Percentiles rank a stretch among this genome's conserved stretches.
Conservation (phyloP, 2,329 filamentous ascomycete genomes). For the Aspergillus neotritici region DNA sequence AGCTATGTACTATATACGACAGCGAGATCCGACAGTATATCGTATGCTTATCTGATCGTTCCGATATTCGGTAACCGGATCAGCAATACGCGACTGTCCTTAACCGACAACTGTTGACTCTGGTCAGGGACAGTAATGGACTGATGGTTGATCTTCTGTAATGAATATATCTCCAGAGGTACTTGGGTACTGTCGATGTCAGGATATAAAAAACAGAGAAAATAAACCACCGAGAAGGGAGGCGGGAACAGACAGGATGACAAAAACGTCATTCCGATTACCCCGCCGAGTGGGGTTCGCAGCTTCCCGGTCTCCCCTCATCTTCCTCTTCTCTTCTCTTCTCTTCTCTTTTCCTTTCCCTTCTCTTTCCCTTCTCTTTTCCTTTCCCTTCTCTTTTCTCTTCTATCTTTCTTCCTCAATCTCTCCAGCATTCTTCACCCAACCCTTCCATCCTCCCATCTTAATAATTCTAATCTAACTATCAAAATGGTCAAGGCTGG, state of each 20-base stretch:
- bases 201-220: too few relatives aligned
- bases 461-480: slow-evolving; percentile 40
- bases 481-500: slow-evolving; percentile 98
- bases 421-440: slow-evolving; percentile 6
- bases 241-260: slow-evolving; percentile 5
- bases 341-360: slow-evolving; percentile 5
- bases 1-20: too few relatives aligned
- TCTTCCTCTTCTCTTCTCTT: background rate
- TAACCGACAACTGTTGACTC: too few relatives aligned
- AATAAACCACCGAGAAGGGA: too few relatives aligned
- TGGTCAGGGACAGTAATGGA: too few relatives aligned
- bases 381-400: slow-evolving; percentile 18
- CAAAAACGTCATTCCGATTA: slow-evolving; percentile 22
- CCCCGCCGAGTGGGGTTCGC: slow-evolving; percentile 15
- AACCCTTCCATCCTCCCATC: slow-evolving; percentile 14
- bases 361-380: slow-evolving; percentile 11
- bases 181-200: too few relatives aligned
- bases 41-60: too few relatives aligned
- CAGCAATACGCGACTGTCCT: too few relatives aligned
- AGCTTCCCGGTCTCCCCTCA: slow-evolving; percentile 1
- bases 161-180: too few relatives aligned
- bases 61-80: too few relatives aligned
- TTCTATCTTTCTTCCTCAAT: slow-evolving; percentile 13
- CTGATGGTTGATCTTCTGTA: too few relatives aligned
- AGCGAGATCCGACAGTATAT: too few relatives aligned